These are phyloP conservation scores for Massarina eburnea DNA, from an alignment of 2,329 filamentous ascomycete genomes.

Conservation along the genomic window DNA sequence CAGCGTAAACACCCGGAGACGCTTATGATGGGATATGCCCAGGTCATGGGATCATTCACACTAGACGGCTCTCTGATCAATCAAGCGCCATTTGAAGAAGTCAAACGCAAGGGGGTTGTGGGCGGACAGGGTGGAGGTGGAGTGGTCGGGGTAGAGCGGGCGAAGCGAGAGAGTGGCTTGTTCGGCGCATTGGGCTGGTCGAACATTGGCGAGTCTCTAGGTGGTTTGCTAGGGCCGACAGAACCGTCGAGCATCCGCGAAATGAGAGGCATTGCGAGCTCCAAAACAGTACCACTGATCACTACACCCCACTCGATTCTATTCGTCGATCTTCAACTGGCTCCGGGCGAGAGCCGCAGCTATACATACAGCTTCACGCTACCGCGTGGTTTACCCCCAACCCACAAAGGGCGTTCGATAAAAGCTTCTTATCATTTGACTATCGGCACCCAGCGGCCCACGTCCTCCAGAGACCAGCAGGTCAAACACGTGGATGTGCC, in stretches of 20 bases:
- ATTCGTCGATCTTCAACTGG: constrained; percentile 88
- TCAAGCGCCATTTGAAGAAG: constrained; percentile 86
- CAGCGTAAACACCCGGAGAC: constrained; percentile 64
- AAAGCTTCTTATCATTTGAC: constrained; percentile 91
- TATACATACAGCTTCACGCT: constrained; percentile 86
- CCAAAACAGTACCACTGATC: constrained; percentile 85
- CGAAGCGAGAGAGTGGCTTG: constrained; percentile 75
- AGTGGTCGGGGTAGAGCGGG: constrained; percentile 76
- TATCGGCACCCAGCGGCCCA: constrained; percentile 86
- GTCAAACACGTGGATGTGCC: constrained; percentile 90
- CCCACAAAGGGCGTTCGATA: constrained; percentile 86
- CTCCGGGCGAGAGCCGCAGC: constrained; percentile 82
- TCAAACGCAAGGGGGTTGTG: constrained; percentile 90
- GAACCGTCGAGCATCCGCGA: constrained; percentile 94
- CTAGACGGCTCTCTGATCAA: constrained; percentile 91
- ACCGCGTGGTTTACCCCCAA: constrained; percentile 86
- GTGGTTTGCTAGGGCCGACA: constrained; percentile 79
- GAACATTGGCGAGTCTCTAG: constrained; percentile 82
- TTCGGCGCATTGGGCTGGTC: constrained; percentile 86
- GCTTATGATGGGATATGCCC: constrained; percentile 97
- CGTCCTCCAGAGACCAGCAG: constrained; percentile 71
- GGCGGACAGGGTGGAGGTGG: constrained; percentile 81
- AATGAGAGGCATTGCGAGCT: constrained; percentile 85
- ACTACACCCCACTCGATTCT: constrained; percentile 93
- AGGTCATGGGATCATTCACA: constrained; percentile 88